Percentiles rank a stretch among this genome's conserved stretches.
These are phyloP conservation scores for Microstroma glucosiphilum DNA, from an alignment of 1,284 basidiomycete species.

Conservation along the genomic window DNA sequence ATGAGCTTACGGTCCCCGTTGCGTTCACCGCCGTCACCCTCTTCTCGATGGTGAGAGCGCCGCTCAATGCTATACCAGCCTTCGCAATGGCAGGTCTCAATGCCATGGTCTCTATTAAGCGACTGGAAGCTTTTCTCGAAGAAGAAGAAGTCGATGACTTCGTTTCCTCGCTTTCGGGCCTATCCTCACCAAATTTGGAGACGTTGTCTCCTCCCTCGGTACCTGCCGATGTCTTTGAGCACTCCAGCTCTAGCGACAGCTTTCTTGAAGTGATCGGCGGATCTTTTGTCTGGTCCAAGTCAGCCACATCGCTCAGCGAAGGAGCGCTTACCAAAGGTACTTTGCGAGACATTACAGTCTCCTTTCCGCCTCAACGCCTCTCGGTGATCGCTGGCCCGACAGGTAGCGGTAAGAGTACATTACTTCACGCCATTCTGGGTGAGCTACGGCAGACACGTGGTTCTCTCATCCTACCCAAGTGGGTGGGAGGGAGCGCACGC, in stretches of 20 bases:
- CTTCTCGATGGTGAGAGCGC: conserved; percentile 31
- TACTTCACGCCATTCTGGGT: conserved; percentile 41
- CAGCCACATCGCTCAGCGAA: neutral
- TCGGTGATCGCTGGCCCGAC: conserved; percentile 41
- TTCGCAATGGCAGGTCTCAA: conserved; percentile 51
- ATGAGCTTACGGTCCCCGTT: conserved; percentile 22
- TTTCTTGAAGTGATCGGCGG: neutral
- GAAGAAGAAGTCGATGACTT: conserved; percentile 74
- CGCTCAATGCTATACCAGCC: conserved; percentile 30
- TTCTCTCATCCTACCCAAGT: conserved; percentile 1
- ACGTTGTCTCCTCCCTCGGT: neutral
- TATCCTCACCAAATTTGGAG: neutral
- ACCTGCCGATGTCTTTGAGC: too few relatives aligned
- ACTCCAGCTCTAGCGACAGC: neutral
- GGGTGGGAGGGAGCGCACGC: neutral
- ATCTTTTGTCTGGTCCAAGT: neutral
- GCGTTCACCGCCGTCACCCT: conserved; percentile 35
- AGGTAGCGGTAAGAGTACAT: conserved; percentile 41
- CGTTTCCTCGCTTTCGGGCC: conserved; percentile 61
- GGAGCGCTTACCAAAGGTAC: neutral
- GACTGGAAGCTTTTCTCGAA: conserved; percentile 70
- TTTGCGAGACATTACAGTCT: conserved; percentile 25
- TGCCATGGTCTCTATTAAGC: conserved; percentile 68
- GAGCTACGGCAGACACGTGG: conserved; percentile 24
- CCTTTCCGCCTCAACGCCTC: conserved; percentile 24